phyloP scores from a whole-genome alignment of 2,329 filamentous ascomycete species.

The Arthrobotrys pseudoclavata region DNA sequence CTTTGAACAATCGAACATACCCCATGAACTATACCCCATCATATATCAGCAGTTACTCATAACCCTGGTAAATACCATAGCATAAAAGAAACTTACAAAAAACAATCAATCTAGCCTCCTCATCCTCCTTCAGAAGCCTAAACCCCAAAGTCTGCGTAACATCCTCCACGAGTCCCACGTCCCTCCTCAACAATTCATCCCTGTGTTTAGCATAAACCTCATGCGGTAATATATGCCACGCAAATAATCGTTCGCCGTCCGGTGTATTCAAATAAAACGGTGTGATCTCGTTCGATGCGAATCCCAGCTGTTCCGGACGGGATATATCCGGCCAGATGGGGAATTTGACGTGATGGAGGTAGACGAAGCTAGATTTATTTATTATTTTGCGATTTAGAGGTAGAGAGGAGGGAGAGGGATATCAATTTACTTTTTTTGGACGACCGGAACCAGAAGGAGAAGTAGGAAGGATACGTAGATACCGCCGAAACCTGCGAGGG shows the following conservation, averaged over 20 bases:
- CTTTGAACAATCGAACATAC: constrained; percentile 67
- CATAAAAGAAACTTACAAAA: constrained; percentile 70
- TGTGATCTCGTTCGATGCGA: constrained; percentile 90
- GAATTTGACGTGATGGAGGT: constrained; percentile 83
- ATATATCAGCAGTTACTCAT: constrained; percentile 50
- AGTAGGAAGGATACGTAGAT: constrained; percentile 78
- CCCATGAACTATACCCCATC: constrained; percentile 72
- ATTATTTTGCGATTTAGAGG: too few relatives aligned
- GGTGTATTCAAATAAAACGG: constrained; percentile 82
- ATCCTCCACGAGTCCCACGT: constrained; percentile 70
- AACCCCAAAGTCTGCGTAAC: constrained; percentile 74
- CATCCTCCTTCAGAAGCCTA: constrained; percentile 74
- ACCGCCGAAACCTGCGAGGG: constrained; percentile 73
- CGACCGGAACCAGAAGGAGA: constrained; percentile 75
- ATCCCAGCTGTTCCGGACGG: constrained; percentile 85
- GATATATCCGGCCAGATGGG: constrained; percentile 79
- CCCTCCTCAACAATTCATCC: constrained; percentile 71
- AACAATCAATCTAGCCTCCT: constrained; percentile 74
- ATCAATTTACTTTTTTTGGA: constrained; percentile 81
- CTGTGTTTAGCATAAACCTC: constrained; percentile 82
- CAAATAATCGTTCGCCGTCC: constrained; percentile 83
- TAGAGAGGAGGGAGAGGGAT: too few relatives aligned
- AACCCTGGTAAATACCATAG: not conserved
- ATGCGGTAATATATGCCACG: constrained; percentile 90
- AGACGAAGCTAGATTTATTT: constrained; percentile 75